Evolutionary conservation across 83 land plant species (phyloP).

Genomic region (Diphasiastrum complanatum): DNA sequence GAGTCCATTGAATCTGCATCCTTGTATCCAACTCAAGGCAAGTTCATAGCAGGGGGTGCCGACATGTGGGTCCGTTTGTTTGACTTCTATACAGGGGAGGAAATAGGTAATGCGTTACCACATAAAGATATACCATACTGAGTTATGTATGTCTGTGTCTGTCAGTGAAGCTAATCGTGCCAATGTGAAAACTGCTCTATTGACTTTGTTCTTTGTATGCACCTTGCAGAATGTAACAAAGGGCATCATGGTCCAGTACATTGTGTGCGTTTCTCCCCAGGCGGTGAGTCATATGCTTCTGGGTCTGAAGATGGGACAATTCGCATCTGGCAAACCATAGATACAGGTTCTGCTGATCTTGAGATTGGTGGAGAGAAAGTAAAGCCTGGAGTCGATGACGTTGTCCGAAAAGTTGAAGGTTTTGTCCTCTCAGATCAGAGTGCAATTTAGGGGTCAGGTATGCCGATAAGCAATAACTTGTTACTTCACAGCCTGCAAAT

Average conservation of each 20-base stretch:
- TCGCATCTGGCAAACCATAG: slow-evolving; percentile 73
- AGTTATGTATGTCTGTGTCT: background rate
- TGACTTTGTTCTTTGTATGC: background rate
- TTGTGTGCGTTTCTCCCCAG: slow-evolving; percentile 88
- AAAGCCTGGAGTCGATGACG: slow-evolving; percentile 24
- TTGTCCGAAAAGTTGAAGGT: slow-evolving; percentile 32
- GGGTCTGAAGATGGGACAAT: slow-evolving; percentile 97
- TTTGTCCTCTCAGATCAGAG: no score
- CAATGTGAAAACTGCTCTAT: background rate
- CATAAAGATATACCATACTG: no score
- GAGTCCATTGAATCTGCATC: slow-evolving; percentile 89
- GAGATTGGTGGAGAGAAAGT: slow-evolving; percentile 22
- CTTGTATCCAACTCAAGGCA: slow-evolving; percentile 69
- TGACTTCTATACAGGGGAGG: slow-evolving; percentile 88
- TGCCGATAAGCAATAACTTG: no score
- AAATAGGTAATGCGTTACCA: slow-evolving; percentile 47
- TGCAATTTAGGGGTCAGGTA: no score
- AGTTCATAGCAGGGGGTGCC: slow-evolving; percentile 89
- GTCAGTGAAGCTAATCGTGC: background rate
- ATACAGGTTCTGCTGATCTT: slow-evolving; percentile 13
- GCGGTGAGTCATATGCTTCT: slow-evolving; percentile 93
- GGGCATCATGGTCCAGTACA: slow-evolving; percentile 97
- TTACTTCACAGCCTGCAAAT: no score
- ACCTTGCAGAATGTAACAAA: slow-evolving; percentile 77
- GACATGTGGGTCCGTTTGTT: slow-evolving; percentile 96